Evolutionary conservation across 2,329 filamentous ascomycete genomes (phyloP).

Genomic region (Lecanosticta acicola): DNA sequence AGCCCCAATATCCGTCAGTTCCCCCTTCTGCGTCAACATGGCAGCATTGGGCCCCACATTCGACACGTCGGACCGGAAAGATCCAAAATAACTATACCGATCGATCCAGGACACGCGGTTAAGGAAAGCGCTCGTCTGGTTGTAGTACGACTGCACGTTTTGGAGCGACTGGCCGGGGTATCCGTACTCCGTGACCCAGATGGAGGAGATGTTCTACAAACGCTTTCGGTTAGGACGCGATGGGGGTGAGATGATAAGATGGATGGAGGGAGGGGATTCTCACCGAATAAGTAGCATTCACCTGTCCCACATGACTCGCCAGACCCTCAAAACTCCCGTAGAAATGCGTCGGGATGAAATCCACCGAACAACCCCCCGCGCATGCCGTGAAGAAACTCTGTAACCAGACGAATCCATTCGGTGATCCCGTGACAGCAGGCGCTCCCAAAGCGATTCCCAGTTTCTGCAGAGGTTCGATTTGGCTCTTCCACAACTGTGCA

Average conservation of each 20-base stretch:
- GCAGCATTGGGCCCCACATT: slow-evolving; percentile 70
- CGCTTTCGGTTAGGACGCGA: background rate
- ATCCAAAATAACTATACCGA: slow-evolving; percentile 70
- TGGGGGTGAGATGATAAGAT: slow-evolving; percentile 29
- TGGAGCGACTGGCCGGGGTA: slow-evolving; percentile 50
- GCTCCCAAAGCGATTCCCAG: slow-evolving; percentile 61
- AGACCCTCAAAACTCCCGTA: slow-evolving; percentile 64
- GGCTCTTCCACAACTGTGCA: slow-evolving; percentile 62
- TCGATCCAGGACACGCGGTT: slow-evolving; percentile 58
- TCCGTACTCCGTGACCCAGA: slow-evolving; percentile 79
- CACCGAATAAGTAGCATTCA: slow-evolving; percentile 41
- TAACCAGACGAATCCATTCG: slow-evolving; percentile 61
- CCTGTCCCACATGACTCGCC: slow-evolving; percentile 60
- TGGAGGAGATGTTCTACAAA: slow-evolving; percentile 29
- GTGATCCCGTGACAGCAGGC: slow-evolving; percentile 62
- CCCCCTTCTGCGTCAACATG: slow-evolving; percentile 62
- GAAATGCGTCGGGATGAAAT: slow-evolving; percentile 50
- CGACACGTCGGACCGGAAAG: slow-evolving; percentile 59
- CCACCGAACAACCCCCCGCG: slow-evolving; percentile 41
- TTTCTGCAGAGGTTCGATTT: slow-evolving; percentile 63
- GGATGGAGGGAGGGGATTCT: slow-evolving; percentile 25
- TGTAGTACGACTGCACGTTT: slow-evolving; percentile 61
- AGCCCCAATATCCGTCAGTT: slow-evolving; percentile 68
- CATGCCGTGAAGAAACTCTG: slow-evolving; percentile 59
- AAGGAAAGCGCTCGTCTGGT: slow-evolving; percentile 60